Conservation (phyloP, 2,329 filamentous ascomycete genomes). For the Aspergillus udagawae region DNA sequence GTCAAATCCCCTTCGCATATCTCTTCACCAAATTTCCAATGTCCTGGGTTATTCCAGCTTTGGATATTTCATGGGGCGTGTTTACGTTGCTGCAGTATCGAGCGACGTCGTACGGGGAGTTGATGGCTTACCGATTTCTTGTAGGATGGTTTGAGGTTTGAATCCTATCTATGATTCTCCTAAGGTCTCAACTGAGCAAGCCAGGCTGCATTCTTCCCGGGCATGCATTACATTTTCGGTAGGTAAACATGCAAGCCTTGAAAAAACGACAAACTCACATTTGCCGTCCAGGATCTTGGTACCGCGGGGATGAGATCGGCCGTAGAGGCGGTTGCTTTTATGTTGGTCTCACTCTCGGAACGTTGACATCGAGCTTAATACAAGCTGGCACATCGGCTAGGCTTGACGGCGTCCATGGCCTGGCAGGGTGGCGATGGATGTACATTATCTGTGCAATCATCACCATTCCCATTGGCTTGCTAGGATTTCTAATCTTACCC, state of each 20-base stretch:
- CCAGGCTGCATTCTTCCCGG: constrained; percentile 37
- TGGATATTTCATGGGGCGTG: constrained; percentile 54
- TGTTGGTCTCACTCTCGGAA: constrained; percentile 49
- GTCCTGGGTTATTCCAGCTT: constrained; percentile 48
- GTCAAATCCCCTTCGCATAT: constrained; percentile 52
- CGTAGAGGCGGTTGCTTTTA: constrained; percentile 53
- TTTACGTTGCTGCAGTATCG: constrained; percentile 56
- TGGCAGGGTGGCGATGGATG: constrained; percentile 55
- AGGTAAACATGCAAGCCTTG: background rate
- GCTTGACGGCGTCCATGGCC: constrained; percentile 43
- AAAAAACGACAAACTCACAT: background rate
- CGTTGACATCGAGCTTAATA: constrained; percentile 51
- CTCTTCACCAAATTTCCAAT: constrained; percentile 47
- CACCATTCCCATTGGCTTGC: constrained; percentile 52
- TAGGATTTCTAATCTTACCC: constrained; percentile 51
- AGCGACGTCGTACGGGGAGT: constrained; percentile 46
- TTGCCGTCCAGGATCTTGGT: constrained; percentile 40
- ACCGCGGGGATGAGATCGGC: constrained; percentile 46
- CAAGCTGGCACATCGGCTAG: constrained; percentile 41
- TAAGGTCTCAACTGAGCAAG: background rate
- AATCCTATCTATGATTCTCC: background rate
- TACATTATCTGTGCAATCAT: constrained; percentile 54
- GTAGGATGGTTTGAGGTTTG: constrained; percentile 51
- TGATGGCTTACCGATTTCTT: constrained; percentile 53
- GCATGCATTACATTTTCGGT: constrained; percentile 36